A percentile compares a stretch with the other conserved stretches of the same genome.
These are phyloP conservation scores for Glutinoglossum americanum DNA, from an alignment of 495 filamentous ascomycete genomes.

Conservation along the genomic window DNA sequence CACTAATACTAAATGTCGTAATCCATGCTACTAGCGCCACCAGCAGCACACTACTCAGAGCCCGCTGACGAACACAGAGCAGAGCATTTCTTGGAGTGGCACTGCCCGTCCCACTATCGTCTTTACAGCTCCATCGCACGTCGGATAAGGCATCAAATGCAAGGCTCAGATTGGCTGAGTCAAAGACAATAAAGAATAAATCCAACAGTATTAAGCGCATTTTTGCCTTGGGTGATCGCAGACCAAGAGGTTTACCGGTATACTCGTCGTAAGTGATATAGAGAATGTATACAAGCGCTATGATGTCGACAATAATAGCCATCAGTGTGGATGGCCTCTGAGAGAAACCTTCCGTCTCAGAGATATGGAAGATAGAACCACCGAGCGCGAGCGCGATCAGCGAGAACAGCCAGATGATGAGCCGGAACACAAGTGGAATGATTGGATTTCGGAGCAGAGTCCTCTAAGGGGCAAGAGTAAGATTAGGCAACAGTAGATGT, in stretches of 20 bases:
- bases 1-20: conserved; percentile 69
- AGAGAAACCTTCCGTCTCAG: conserved; percentile 18
- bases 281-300: conserved; percentile 71
- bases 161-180: conserved; percentile 73
- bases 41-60: conserved; percentile 59
- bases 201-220: conserved; percentile 75
- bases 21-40: conserved; percentile 78
- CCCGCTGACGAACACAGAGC: conserved; percentile 51
- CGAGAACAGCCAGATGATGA: conserved; percentile 66
- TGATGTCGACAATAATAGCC: conserved; percentile 72
- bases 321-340: conserved; percentile 62
- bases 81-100: conserved; percentile 14
- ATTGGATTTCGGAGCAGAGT: conserved; percentile 48
- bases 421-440: conserved; percentile 62
- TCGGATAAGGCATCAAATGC: conserved; percentile 71
- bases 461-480: conserved; percentile 2
- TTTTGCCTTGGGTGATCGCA: conserved; percentile 65
- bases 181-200: conserved; percentile 89
- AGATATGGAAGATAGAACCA: conserved; percentile 22
- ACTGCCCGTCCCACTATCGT: conserved; percentile 8
- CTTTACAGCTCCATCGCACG: conserved; percentile 38
- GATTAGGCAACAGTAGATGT: not conserved
- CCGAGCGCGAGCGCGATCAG: conserved; percentile 63
- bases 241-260: conserved; percentile 72
- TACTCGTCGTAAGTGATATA: conserved; percentile 97